Evolutionary conservation across 768 basidiomycete species (phyloP), one percentile per base, ranked within the genome.

Genomic region (Leccinum uliginosum): DNA sequence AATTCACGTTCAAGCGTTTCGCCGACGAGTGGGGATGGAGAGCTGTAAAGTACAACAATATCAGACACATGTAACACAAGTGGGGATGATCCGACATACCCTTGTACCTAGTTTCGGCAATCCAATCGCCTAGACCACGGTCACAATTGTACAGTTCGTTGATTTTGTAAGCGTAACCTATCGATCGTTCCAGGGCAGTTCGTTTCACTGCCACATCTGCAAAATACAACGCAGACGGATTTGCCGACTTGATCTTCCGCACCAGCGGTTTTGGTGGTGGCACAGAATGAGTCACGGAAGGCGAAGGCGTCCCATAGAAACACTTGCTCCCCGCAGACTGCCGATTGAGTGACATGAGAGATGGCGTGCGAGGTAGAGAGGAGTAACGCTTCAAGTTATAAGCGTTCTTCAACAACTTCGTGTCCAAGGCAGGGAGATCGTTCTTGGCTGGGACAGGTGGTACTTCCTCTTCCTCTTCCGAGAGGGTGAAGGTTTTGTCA

Each of bases 111-210:
- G 79, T 79, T 55, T 81, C 78, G 38, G 74, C 61, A 24, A 92
- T 71, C 93, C 93, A 95, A n/a, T 87, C 84, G 19, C 75, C 74
- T 52, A 94, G 72, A 30, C 92, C 91, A 62, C 87, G 87, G 64
- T 92, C 88, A 65, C 83, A 84, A 58, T 78, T 74, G 54, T 83
- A 83, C 19, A 95, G 70, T 67, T 93, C 90, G 65, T 91, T 91
- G 60, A 94, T 90, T 75, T 93, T 94, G 62, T 77, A 74, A 24
- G 88, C 86, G 63, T 94, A 95, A 35, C 84, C 82, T 23, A 74
- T 67, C 57, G 86, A 89, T 49, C 92, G 80, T 64, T 93, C 92
- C 4, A 82, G 58, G 3, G 86, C 64, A 27, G 78, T 84, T 60
- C 75, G 80, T 69, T 79, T 78, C 14, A 71, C 66, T 29, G 77